Evolutionary conservation across 306 rosid species (phyloP).

Genomic region (Cicer arietinum): DNA sequence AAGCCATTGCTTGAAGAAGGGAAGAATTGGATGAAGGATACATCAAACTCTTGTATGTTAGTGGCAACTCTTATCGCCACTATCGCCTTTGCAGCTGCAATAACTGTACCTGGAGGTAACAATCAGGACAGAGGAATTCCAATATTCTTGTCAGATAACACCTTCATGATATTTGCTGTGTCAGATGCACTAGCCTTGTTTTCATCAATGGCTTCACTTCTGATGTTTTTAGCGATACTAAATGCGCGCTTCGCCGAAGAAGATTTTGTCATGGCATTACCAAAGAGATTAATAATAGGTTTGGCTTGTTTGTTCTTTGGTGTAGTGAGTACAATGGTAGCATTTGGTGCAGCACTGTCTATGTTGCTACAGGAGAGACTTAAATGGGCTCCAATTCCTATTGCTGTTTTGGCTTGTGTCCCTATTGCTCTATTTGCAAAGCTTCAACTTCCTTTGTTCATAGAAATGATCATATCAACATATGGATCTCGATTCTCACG

Average conservation of each 20-base stretch:
- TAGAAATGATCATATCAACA: conserved; percentile 52
- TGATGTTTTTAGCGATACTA: conserved; percentile 59
- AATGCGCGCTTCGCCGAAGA: conserved; percentile 53
- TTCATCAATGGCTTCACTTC: conserved; percentile 57
- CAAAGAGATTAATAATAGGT: conserved; percentile 55
- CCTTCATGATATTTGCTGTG: conserved; percentile 50
- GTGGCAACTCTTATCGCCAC: conserved; percentile 67
- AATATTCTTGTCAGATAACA: conserved; percentile 37
- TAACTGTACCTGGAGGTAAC: conserved; percentile 65
- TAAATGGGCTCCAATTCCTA: conserved; percentile 51
- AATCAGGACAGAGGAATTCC: conserved; percentile 52
- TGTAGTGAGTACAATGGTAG: conserved; percentile 51
- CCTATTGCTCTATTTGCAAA: conserved; percentile 47
- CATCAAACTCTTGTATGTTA: conserved; percentile 59
- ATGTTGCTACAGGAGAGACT: conserved; percentile 44
- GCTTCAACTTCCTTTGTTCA: conserved; percentile 52
- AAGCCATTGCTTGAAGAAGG: conserved; percentile 52
- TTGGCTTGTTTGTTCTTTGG: conserved; percentile 55
- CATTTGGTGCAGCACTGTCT: conserved; percentile 54
- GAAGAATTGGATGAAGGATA: conserved; percentile 66
- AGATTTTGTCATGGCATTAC: conserved; percentile 55
- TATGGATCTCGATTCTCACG: conserved; percentile 33
- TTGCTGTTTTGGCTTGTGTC: conserved; percentile 46
- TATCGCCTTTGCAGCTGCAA: conserved; percentile 55
- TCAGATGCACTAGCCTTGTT: conserved; percentile 62